A percentile compares a stretch with the other conserved stretches of the same genome.
Evolutionary conservation across 176 grass and related monocot genomes (phyloP).

Genomic region (Eleusine indica): DNA sequence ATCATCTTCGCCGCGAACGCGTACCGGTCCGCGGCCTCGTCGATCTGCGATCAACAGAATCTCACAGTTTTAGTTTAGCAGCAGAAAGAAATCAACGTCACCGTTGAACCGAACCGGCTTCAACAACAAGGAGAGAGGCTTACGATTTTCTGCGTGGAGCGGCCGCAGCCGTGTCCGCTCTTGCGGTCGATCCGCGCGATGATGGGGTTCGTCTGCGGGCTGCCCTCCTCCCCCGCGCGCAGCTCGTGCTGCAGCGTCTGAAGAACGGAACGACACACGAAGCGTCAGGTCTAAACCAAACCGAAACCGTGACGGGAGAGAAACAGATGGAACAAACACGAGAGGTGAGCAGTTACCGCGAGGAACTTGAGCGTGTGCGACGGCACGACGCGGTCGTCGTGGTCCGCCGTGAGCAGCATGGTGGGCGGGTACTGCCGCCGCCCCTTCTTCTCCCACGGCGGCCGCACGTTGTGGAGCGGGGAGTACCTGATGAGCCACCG

Average conservation of each 20-base stretch:
- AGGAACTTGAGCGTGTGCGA: conserved; percentile 90
- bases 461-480: conserved; percentile 80
- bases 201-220: conserved; percentile 85
- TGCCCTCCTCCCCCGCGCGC: conserved; percentile 42
- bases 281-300: background rate
- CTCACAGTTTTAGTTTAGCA: too few species aligned
- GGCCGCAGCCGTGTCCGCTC: conserved; percentile 85
- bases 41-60: conserved; percentile 55
- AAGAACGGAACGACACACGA: background rate
- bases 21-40: conserved; percentile 75
- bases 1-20: conserved; percentile 87
- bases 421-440: conserved; percentile 68
- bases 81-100: too few species aligned
- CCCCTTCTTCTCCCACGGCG: conserved; percentile 65
- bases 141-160: conserved; percentile 88
- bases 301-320: background rate
- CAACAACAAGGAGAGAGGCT: background rate
- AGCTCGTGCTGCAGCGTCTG: conserved; percentile 85
- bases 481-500: conserved; percentile 93
- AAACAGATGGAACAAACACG: background rate
- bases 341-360: conserved; percentile 47
- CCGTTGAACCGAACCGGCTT: too few species aligned
- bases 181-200: conserved; percentile 82
- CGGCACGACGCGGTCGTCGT: conserved; percentile 92
- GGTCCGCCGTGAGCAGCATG: conserved; percentile 88